A percentile compares a stretch with the other conserved stretches of the same genome.
Evolutionary conservation across 1,139 yeast species (phyloP).

Genomic region (Hyphopichia buzzinii): DNA sequence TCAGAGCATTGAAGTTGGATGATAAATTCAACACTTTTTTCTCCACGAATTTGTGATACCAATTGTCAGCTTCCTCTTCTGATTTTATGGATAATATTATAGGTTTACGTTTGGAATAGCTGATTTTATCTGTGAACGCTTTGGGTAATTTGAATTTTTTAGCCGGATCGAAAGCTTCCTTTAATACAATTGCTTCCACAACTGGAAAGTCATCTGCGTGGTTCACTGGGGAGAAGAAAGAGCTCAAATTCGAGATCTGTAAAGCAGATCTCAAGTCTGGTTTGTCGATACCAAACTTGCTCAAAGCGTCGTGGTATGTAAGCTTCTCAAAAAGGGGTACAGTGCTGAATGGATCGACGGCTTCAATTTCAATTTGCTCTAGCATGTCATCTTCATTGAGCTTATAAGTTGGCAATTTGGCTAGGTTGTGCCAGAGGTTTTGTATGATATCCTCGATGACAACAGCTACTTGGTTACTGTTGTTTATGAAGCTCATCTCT

Average conservation of each 20-base stretch:
- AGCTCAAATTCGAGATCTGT: slow-evolving; percentile 48
- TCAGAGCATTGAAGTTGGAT: slow-evolving; percentile 13
- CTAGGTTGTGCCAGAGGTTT: slow-evolving; percentile 55
- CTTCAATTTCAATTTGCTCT: slow-evolving; percentile 17
- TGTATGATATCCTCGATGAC: slow-evolving; percentile 62
- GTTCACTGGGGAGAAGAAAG: slow-evolving; percentile 32
- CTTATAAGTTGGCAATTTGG: slow-evolving; percentile 35
- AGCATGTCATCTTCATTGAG: slow-evolving; percentile 24
- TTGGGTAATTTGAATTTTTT: slow-evolving; percentile 23
- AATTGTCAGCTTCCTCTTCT: slow-evolving; percentile 32
- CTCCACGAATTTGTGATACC: slow-evolving; percentile 43
- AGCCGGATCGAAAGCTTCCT: slow-evolving; percentile 39
- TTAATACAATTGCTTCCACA: slow-evolving; percentile 68
- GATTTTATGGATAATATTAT: slow-evolving; percentile 47
- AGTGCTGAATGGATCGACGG: slow-evolving; percentile 9
- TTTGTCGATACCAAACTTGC: slow-evolving; percentile 84
- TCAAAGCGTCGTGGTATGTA: slow-evolving; percentile 67
- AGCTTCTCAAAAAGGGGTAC: slow-evolving; percentile 41
- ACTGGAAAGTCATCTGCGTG: slow-evolving; percentile 52
- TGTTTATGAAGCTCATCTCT: slow-evolving; percentile 84
- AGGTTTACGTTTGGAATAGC: slow-evolving; percentile 63
- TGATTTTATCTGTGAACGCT: slow-evolving; percentile 36
- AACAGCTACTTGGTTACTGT: slow-evolving; percentile 59
- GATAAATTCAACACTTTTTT: slow-evolving; percentile 21
- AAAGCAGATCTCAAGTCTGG: slow-evolving; percentile 79